Evolutionary conservation across 2,329 filamentous ascomycete genomes (phyloP), one percentile per base, ranked within the genome.

Genomic region (Aspergillus melleus): DNA sequence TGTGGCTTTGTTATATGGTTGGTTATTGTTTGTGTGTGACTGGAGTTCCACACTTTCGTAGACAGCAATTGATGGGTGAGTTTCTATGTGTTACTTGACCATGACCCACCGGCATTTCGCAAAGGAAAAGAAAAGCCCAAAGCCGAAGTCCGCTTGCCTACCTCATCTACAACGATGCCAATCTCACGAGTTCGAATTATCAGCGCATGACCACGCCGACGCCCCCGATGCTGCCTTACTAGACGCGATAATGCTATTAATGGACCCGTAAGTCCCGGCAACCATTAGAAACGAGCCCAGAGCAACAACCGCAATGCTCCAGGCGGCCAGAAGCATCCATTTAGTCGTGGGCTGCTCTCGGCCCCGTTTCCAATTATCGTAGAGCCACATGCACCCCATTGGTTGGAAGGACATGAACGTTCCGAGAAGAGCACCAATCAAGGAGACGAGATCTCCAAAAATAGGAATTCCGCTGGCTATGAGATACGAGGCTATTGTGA

Each of bases 321-420:
- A 54, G 10, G 19, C 30, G 3, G 26, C 52, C 30, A 42, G 14
- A 8, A 42, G 12, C 19, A 20, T 22, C 52, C 52, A 54, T 14
- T 32, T 10, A 10, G n/a, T 4, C 10, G 52, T 22, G n/a, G 14
- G 26, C 14, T 26, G 32, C 20, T 20, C 8, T 20, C 26, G 12
- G 30, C 32, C 52, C 4, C 52, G 54, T 9, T 30, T 53, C 76
- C 75, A 79, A 58, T 80, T 76, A 61, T 80, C 76, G 51, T 77
- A 77, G 4, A 64, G 47, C 62, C 62, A 64, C 62, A 64, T 64
- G 19, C 60, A 59, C 56, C 16, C 52, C 63, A 64, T 64, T 11
- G 63, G 61, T 39, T 64, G 61, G 49, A 64, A 61, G 6, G 50
- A 63, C 46, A 59, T 58, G 6, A 60, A 54, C 9, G 62, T 57